Evolutionary conservation across 2,329 filamentous ascomycete genomes (phyloP).

Genomic region (Aspergillus sergii): DNA sequence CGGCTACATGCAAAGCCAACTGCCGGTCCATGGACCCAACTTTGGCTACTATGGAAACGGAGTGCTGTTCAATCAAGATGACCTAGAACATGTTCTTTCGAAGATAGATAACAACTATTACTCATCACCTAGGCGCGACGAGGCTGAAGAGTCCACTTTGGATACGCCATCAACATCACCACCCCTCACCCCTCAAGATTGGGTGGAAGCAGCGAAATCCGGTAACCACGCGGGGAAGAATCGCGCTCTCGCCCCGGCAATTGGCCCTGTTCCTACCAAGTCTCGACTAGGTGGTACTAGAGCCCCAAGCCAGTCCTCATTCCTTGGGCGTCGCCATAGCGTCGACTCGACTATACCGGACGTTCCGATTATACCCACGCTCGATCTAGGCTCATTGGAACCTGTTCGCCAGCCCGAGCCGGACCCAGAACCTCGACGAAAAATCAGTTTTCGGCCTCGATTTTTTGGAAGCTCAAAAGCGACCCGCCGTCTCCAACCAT

Average conservation of each 20-base stretch:
- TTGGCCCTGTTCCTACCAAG: conserved; percentile 13
- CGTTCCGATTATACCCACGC: conserved; percentile 29
- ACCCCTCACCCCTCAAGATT: conserved; percentile 44
- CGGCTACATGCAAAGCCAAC: conserved; percentile 28
- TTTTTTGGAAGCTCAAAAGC: conserved; percentile 37
- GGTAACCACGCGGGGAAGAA: conserved; percentile 23
- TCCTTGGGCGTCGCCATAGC: conserved; percentile 30
- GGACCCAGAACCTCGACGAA: conserved; percentile 31
- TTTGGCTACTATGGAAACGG: conserved; percentile 25
- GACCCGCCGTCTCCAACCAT: conserved; percentile 28
- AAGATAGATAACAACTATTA: conserved; percentile 27
- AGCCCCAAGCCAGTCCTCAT: conserved; percentile 27
- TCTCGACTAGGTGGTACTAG: conserved; percentile 18
- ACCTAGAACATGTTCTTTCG: conserved; percentile 23
- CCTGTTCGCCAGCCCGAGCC: conserved; percentile 18
- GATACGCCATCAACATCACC: conserved; percentile 27
- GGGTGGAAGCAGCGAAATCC: conserved; percentile 44
- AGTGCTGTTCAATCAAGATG: conserved; percentile 24
- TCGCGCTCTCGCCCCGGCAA: conserved; percentile 9
- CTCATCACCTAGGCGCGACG: conserved; percentile 21
- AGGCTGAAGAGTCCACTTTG: conserved; percentile 14
- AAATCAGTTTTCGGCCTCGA: conserved; percentile 38
- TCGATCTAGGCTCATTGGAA: conserved; percentile 32
- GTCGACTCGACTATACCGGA: conserved; percentile 29
- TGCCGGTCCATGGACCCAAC: conserved; percentile 25